Evolutionary conservation across 129 eudicot species (phyloP).

Genomic region (Flaveria ramosissima): DNA sequence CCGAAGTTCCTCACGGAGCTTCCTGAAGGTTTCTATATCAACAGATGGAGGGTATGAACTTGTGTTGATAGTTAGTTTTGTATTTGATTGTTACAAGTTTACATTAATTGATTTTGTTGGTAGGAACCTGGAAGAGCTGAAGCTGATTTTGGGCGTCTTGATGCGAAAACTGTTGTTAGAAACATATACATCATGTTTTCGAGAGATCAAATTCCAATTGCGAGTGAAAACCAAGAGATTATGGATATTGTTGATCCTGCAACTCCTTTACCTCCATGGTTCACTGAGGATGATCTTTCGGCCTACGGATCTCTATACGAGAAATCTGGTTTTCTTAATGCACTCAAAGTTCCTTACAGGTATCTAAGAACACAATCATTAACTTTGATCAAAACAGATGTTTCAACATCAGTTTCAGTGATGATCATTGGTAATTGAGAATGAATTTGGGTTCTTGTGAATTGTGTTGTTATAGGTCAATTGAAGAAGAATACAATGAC

Average conservation of each 20-base stretch:
- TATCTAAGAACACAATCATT: background rate
- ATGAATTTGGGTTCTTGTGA: background rate
- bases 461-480: conserved; percentile 28
- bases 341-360: conserved; percentile 57
- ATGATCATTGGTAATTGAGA: no score
- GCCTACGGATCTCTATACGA: conserved; percentile 42
- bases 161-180: conserved; percentile 41
- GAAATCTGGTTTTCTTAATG: conserved; percentile 47
- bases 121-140: conserved; percentile 63
- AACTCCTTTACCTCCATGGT: conserved; percentile 51
- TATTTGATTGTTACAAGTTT: no score
- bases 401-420: background rate
- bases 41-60: conserved; percentile 44
- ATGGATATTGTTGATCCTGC: conserved; percentile 50
- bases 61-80: background rate
- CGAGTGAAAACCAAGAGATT: conserved; percentile 46
- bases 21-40: conserved; percentile 52
- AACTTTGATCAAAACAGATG: background rate
- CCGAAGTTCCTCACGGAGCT: conserved; percentile 2
- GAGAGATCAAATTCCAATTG: conserved; percentile 39
- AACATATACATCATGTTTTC: conserved; percentile 56
- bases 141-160: conserved; percentile 51
- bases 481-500: conserved; percentile 44
- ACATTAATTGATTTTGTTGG: background rate
- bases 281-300: conserved; percentile 53